A percentile compares a stretch with the other conserved stretches of the same genome.
phyloP scores from a whole-genome alignment of 1,139 yeast species.

The Yamadazyma spencermartinsiae region DNA sequence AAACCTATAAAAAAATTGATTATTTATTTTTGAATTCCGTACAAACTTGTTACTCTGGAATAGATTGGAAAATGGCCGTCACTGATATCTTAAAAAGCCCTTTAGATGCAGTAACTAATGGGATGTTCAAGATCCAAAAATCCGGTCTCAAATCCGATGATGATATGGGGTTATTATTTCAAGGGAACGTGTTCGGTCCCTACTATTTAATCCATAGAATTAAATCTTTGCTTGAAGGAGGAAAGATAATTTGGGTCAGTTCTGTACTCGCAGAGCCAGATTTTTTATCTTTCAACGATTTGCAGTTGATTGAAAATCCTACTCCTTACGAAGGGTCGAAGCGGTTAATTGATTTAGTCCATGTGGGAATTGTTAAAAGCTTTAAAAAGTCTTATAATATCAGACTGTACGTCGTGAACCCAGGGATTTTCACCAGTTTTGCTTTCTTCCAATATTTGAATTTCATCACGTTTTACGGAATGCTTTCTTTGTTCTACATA shows the following conservation, averaged over 20 bases:
- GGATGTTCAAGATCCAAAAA: slow-evolving; percentile 78
- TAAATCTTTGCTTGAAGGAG: slow-evolving; percentile 54
- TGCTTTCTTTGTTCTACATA: slow-evolving; percentile 80
- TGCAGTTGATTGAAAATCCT: slow-evolving; percentile 63
- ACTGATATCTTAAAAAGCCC: slow-evolving; percentile 67
- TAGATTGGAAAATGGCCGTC: slow-evolving; percentile 79
- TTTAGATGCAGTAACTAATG: slow-evolving; percentile 78
- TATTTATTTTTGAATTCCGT: slow-evolving; percentile 86
- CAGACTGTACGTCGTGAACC: slow-evolving; percentile 78
- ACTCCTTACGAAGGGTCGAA: slow-evolving; percentile 92
- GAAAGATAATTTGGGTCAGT: slow-evolving; percentile 80
- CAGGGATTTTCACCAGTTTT: slow-evolving; percentile 89
- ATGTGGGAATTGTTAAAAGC: slow-evolving; percentile 61
- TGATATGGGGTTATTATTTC: slow-evolving; percentile 84
- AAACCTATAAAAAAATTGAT: slow-evolving; percentile 66
- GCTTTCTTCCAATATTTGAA: slow-evolving; percentile 78
- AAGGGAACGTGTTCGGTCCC: slow-evolving; percentile 95
- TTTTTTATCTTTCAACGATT: slow-evolving; percentile 68
- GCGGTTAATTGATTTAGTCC: slow-evolving; percentile 79
- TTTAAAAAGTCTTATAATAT: slow-evolving; percentile 52
- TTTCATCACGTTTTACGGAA: slow-evolving; percentile 76
- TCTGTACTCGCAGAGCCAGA: slow-evolving; percentile 76
- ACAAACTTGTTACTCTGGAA: slow-evolving; percentile 81
- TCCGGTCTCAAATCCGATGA: slow-evolving; percentile 71
- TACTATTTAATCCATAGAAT: slow-evolving; percentile 74